Percentiles rank a stretch among this genome's conserved stretches.
Conservation (phyloP, 1,284 basidiomycete genomes). For the Wolfiporia cocos region DNA sequence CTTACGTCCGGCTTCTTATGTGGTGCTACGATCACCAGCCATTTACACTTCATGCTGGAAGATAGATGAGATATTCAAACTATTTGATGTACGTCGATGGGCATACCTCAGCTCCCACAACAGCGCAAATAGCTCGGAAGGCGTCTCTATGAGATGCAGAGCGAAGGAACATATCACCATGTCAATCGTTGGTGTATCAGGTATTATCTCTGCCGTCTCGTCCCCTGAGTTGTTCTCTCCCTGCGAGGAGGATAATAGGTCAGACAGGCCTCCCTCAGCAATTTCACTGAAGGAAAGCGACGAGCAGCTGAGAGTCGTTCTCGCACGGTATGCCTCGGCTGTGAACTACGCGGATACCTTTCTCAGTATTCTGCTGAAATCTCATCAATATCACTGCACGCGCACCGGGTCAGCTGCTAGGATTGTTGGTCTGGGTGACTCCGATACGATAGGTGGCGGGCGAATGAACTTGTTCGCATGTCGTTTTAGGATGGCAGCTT, state of each 20-base stretch:
- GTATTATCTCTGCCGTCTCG: background rate
- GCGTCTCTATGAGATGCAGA: constrained; percentile 57
- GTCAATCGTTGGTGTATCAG: constrained; percentile 32
- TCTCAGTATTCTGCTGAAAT: background rate
- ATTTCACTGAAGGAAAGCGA: constrained; percentile 48
- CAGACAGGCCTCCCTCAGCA: constrained; percentile 40
- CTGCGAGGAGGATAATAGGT: background rate
- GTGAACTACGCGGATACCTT: constrained; percentile 35
- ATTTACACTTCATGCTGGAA: constrained; percentile 45
- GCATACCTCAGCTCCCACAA: constrained; percentile 45
- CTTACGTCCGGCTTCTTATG: constrained; percentile 71
- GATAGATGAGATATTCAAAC: background rate
- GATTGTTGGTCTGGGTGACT: constrained; percentile 18
- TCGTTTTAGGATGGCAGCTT: background rate
- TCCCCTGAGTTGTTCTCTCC: background rate
- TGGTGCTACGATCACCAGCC: constrained; percentile 65
- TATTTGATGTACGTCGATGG: background rate
- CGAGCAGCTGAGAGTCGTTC: constrained; percentile 43
- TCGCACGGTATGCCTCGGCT: constrained; percentile 38
- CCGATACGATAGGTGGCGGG: constrained; percentile 13
- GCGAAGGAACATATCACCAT: constrained; percentile 71
- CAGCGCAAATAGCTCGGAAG: constrained; percentile 59
- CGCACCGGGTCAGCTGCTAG: constrained; percentile 35
- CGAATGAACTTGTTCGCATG: background rate
- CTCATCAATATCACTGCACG: background rate